Base-by-base conservation (phyloP, 352 stramenopile genomes). In the Phytophthora chlamydospora region DNA sequence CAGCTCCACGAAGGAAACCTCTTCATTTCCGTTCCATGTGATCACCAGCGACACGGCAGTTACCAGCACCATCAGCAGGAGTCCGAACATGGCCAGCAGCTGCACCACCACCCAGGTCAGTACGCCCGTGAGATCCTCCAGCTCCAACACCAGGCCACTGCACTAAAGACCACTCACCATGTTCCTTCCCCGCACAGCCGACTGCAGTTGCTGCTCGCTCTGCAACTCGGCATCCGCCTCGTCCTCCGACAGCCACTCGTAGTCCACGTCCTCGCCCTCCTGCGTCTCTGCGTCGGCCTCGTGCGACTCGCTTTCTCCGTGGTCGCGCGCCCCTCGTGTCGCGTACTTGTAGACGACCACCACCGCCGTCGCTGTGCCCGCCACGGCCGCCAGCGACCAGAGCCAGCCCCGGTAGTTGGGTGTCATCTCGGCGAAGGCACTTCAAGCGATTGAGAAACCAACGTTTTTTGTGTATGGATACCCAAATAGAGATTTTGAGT, bases 1-100 rank as follows among this genome's bases (percentile, higher is more conserved):
- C 41, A 91, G 58, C 24, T 91, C 74, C 19, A 74, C 33, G 0
- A 81, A 66, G 27, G 73, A 79, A 43, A 46, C 16, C 3, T 44
- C 31, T 8, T 65, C 50, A n/a, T 83, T 58, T 10, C 88, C 78
- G 32, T 69, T 78, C 81, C 79, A 90, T 31, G 73, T 57, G 11
- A 92, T 58, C 10, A 89, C 52, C 27, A 87, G 61, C 32, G 80
- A 86, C 24, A 92, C 83, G 39, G 76, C 27, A 11, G 62, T 74
- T 38, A 93, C 85, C 13, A 94, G 61, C 50, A 87, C 54, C 68
- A 92, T 77, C 40, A 94, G 71, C 52, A 89, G 64, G 6, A 94
- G 33, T 3, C 81, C 80, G 59, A 91, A 88, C 53, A 88, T 68
- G 7, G 75, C 85, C 51, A 94, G 60, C 54, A 93, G 43, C 85